Percentiles rank a stretch among this genome's conserved stretches.
Evolutionary conservation across 257 asterid species (phyloP).

Genomic region (Solanum tarijense): DNA sequence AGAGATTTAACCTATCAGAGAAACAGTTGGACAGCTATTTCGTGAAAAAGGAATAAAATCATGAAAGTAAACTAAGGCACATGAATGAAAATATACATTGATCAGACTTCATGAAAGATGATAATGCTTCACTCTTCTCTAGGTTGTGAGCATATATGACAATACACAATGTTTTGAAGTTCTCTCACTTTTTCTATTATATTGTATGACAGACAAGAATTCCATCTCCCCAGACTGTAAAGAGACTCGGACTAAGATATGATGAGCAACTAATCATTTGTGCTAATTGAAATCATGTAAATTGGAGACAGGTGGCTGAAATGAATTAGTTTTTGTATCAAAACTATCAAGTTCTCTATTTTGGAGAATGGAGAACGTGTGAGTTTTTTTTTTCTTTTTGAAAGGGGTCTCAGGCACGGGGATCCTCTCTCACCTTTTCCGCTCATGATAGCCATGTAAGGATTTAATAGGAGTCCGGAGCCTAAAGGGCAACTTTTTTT

Average conservation of each 20-base stretch:
- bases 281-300: background rate
- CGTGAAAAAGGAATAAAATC: background rate
- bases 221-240: background rate
- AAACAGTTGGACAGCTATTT: background rate
- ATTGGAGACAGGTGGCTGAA: background rate
- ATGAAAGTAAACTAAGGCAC: background rate
- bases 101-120: background rate
- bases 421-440: background rate
- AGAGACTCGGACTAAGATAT: background rate
- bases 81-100: background rate
- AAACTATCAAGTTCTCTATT: background rate
- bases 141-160: background rate
- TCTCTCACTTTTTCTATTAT: background rate
- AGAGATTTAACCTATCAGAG: background rate
- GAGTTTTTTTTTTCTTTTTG: background rate
- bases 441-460: background rate
- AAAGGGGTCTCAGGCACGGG: background rate
- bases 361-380: background rate
- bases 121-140: background rate
- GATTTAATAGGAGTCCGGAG: background rate
- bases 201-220: background rate
- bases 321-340: background rate
- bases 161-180: background rate
- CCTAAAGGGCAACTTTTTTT: background rate
- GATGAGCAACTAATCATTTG: background rate